phyloP scores from a whole-genome alignment of 331 rosid genomes.

The Rosa hybrid region DNA sequence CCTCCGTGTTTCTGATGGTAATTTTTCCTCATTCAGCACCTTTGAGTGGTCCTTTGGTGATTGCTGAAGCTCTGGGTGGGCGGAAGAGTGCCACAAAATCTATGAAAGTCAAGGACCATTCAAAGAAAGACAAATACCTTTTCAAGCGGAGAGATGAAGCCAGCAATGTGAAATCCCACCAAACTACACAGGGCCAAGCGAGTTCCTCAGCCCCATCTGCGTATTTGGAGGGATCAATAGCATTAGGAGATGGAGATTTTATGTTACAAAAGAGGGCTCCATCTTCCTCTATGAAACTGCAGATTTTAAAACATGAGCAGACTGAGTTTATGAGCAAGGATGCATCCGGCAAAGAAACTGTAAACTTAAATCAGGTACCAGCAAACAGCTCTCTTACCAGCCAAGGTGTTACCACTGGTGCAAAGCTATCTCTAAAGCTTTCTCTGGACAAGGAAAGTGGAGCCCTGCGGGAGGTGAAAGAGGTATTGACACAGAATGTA shows the following conservation, averaged over 20 bases:
- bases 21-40: constrained; percentile 69
- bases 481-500: constrained; percentile 28
- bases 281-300: constrained; percentile 33
- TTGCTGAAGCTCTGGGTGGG: constrained; percentile 78
- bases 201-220: constrained; percentile 46
- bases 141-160: constrained; percentile 88
- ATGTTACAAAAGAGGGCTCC: constrained; percentile 62
- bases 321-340: constrained; percentile 34
- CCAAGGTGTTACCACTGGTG: constrained; percentile 32
- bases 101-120: constrained; percentile 64
- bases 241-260: constrained; percentile 50
- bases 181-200: constrained; percentile 27
- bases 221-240: constrained; percentile 44
- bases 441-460: constrained; percentile 42
- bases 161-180: constrained; percentile 21
- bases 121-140: constrained; percentile 84
- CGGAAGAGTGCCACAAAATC: constrained; percentile 56
- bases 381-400: constrained; percentile 33
- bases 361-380: constrained; percentile 35
- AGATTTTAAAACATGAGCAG: constrained; percentile 36
- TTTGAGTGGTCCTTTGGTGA: constrained; percentile 93
- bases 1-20: constrained; percentile 26
- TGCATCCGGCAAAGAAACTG: constrained; percentile 36
- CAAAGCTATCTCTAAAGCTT: constrained; percentile 43
- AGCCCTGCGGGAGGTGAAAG: constrained; percentile 32